Conservation (phyloP, 139 green algal species). For the Coelastrella sp. region DNA sequence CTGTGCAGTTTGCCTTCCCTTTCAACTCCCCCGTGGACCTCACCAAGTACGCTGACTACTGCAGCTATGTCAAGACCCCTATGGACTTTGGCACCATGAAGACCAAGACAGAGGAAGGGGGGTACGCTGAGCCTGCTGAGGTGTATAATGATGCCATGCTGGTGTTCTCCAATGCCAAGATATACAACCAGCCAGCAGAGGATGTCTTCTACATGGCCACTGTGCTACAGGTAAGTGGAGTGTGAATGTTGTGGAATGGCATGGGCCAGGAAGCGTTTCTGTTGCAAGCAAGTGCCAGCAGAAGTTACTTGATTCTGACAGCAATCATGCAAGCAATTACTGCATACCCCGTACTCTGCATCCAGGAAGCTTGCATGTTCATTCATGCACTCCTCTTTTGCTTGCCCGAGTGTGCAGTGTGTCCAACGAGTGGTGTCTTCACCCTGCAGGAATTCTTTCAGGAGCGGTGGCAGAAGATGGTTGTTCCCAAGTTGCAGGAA, state of each 20-base stretch:
- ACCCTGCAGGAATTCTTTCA: slow-evolving; percentile 52
- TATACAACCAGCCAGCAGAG: slow-evolving; percentile 83
- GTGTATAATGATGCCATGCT: slow-evolving; percentile 64
- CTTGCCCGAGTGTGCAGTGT: too few species aligned
- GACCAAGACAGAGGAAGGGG: slow-evolving; percentile 17
- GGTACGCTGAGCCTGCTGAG: slow-evolving; percentile 79
- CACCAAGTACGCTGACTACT: slow-evolving; percentile 81
- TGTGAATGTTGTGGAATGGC: background rate
- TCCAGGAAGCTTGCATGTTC: too few species aligned
- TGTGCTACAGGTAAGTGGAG: slow-evolving; percentile 67
- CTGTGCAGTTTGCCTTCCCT: slow-evolving; percentile 81
- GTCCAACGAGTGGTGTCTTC: too few species aligned
- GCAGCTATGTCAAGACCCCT: slow-evolving; percentile 64
- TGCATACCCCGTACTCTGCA: too few species aligned
- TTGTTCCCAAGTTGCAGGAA: slow-evolving; percentile 27
- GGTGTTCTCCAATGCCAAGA: slow-evolving; percentile 88
- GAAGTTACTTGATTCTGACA: too few species aligned
- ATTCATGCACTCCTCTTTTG: too few species aligned
- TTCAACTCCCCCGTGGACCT: slow-evolving; percentile 90
- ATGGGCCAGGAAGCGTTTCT: too few species aligned
- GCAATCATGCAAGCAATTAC: too few species aligned
- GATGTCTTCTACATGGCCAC: slow-evolving; percentile 91
- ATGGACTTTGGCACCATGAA: slow-evolving; percentile 88
- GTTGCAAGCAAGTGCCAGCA: too few species aligned
- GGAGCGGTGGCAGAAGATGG: slow-evolving; percentile 26